A percentile compares a stretch with the other conserved stretches of the same genome.
Evolutionary conservation across 148 eudicot species (phyloP).

Genomic region (Dianthus caryophyllus): DNA sequence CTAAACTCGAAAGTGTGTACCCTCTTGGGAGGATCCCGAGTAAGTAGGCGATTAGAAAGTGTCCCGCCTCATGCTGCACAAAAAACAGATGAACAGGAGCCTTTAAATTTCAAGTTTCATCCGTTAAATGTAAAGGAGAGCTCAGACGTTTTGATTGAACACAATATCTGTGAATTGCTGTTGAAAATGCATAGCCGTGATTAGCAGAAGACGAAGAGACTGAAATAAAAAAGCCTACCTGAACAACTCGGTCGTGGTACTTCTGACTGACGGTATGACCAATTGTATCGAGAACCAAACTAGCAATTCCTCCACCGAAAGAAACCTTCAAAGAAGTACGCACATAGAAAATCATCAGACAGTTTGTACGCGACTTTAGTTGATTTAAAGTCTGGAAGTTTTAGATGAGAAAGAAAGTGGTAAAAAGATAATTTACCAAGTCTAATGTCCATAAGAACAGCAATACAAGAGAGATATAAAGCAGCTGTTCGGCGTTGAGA

Average conservation of each 20-base stretch:
- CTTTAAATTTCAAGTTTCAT: not conserved
- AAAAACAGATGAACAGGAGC: not conserved
- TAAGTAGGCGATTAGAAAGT: slow-evolving; percentile 84
- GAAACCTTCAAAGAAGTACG: slow-evolving; percentile 41
- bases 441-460: slow-evolving; percentile 72
- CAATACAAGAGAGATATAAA: slow-evolving; percentile 59
- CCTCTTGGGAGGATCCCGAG: slow-evolving; percentile 84
- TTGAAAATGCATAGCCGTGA: slow-evolving; percentile 1
- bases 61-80: slow-evolving; percentile 92
- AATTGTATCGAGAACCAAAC: slow-evolving; percentile 75
- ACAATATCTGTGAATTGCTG: too few species aligned
- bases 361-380: not conserved
- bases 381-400: not conserved
- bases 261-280: slow-evolving; percentile 78
- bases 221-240: slow-evolving; percentile 37
- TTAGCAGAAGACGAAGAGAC: not conserved
- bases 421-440: slow-evolving; percentile 37
- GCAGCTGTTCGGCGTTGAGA: slow-evolving; percentile 48
- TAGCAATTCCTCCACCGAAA: slow-evolving; percentile 63
- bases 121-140: not conserved
- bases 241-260: slow-evolving; percentile 87
- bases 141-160: too few species aligned
- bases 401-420: not conserved
- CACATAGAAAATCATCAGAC: not conserved
- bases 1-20: slow-evolving; percentile 73